Percentiles rank a stretch among this genome's conserved stretches.
Evolutionary conservation across 495 filamentous ascomycete genomes (phyloP).

Genomic region (Penicillium taxi): DNA sequence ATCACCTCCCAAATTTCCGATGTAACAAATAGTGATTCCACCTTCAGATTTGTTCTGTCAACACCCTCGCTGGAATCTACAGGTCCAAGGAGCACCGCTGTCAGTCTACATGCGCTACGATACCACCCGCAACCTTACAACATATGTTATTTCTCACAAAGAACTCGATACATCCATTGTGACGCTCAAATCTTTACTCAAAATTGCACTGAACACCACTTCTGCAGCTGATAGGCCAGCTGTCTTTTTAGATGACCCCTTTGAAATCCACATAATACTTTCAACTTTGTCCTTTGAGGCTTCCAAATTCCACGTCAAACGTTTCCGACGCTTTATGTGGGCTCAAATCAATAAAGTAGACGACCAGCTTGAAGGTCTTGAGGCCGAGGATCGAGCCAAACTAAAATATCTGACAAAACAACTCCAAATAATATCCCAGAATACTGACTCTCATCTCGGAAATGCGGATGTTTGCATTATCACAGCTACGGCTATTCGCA

Average conservation of each 20-base stretch:
- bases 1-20: no score
- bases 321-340: slow-evolving; percentile 13
- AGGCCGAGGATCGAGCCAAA: slow-evolving; percentile 6
- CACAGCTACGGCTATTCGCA: slow-evolving; percentile 7
- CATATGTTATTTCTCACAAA: slow-evolving; percentile 10
- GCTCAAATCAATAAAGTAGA: slow-evolving; percentile 8
- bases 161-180: slow-evolving; percentile 5
- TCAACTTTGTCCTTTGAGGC: slow-evolving; percentile 10
- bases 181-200: slow-evolving; percentile 6
- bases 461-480: slow-evolving; percentile 11
- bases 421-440: slow-evolving; percentile 11
- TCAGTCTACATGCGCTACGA: slow-evolving; percentile 10
- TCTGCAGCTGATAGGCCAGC: not conserved
- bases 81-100: slow-evolving; percentile 7
- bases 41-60: slow-evolving; percentile 11
- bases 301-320: slow-evolving; percentile 9
- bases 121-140: slow-evolving; percentile 4
- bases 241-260: slow-evolving; percentile 8
- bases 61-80: slow-evolving; percentile 11
- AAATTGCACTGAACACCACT: slow-evolving; percentile 5
- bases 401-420: slow-evolving; percentile 8
- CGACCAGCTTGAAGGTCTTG: slow-evolving; percentile 7
- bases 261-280: slow-evolving; percentile 10
- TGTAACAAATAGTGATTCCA: not conserved
- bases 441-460: slow-evolving; percentile 9